Conservation (phyloP, 768 basidiomycete species). For the Phanerochaete carnosa region DNA sequence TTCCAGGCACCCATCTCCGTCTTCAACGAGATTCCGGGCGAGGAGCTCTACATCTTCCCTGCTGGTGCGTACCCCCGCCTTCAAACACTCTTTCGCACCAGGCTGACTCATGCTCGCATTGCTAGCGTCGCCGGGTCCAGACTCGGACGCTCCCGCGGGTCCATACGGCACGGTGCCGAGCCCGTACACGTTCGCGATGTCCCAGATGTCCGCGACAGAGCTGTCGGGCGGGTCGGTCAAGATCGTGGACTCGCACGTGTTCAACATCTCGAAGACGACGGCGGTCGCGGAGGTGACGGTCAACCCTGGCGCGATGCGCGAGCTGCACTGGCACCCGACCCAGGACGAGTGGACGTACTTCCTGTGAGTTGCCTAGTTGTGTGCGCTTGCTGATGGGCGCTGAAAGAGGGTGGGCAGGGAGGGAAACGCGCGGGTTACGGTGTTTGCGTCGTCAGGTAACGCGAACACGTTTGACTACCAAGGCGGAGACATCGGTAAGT, state of each 20-base stretch:
- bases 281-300: conserved; percentile 57
- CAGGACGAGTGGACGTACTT: conserved; percentile 61
- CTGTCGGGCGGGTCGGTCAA: conserved; percentile 40
- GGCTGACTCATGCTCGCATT: background rate
- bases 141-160: conserved; percentile 30
- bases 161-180: conserved; percentile 45
- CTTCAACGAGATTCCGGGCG: conserved; percentile 24
- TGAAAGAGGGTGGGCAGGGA: conserved; percentile 32
- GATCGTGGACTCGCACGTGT: conserved; percentile 46
- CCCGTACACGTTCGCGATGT: conserved; percentile 48
- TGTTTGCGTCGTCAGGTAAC: conserved; percentile 50
- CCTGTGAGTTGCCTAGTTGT: conserved; percentile 37
- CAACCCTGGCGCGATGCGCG: conserved; percentile 13
- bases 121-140: conserved; percentile 20
- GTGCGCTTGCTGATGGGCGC: background rate
- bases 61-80: conserved; percentile 11
- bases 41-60: conserved; percentile 28
- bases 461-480: conserved; percentile 57
- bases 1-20: conserved; percentile 24
- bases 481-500: conserved; percentile 51
- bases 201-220: conserved; percentile 41
- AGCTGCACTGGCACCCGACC: conserved; percentile 60
- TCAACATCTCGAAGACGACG: conserved; percentile 48
- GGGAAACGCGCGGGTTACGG: conserved; percentile 50
- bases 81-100: background rate